Conservation (phyloP, 306 rosid genomes). For the Biancaea sappan region DNA sequence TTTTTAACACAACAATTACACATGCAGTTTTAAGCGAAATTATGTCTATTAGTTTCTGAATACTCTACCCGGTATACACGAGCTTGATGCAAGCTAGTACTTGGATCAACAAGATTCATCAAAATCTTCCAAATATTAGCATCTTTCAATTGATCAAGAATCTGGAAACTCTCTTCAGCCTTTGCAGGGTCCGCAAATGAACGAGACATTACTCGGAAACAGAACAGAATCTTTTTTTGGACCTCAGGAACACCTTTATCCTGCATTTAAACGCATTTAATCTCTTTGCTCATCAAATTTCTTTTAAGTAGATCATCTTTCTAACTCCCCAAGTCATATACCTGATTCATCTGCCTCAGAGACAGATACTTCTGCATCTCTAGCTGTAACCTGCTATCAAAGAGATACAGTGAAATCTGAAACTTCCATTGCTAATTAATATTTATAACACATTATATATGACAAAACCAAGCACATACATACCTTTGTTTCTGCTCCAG, state of each 20-base stretch:
- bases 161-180: conserved; percentile 90
- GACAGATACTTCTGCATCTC: conserved; percentile 95
- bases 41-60: conserved; percentile 29
- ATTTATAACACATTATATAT: conserved; percentile 36
- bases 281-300: conserved; percentile 36
- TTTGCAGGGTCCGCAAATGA: conserved; percentile 84
- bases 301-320: conserved; percentile 27
- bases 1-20: background rate
- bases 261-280: conserved; percentile 63
- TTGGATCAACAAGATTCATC: conserved; percentile 79
- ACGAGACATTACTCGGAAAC: conserved; percentile 91
- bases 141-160: conserved; percentile 91
- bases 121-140: conserved; percentile 88
- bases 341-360: conserved; percentile 84
- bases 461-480: conserved; percentile 27
- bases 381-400: conserved; percentile 86
- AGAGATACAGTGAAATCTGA: conserved; percentile 52
- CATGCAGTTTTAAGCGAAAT: conserved; percentile 25
- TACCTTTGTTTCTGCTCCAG: conserved; percentile 97
- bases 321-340: conserved; percentile 44
- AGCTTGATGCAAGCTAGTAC: conserved; percentile 74
- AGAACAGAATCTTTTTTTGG: conserved; percentile 73
- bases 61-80: conserved; percentile 60
- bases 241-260: conserved; percentile 86
- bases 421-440: conserved; percentile 42